Evolutionary conservation across 257 asterid species (phyloP), one percentile per base, ranked within the genome.

Genomic region (Nicotiana noctiflora): DNA sequence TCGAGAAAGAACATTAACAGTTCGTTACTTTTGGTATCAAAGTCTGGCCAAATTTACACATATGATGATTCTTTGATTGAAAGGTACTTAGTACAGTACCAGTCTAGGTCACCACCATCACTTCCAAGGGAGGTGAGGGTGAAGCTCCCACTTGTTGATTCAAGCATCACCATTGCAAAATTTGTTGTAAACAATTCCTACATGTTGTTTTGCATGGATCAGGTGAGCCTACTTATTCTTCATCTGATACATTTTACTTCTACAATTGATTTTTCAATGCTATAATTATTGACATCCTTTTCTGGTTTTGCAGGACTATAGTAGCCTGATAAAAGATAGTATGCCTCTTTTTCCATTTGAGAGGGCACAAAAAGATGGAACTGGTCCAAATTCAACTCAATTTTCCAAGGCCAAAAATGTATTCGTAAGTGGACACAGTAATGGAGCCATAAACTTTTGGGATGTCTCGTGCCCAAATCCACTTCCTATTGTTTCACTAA

Each of bases 371-470:
- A 92, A 88, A 82, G 98, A 92, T 81, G 97, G 94, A 85, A 83
- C 86, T 79, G 85, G 75, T 84, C 85, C 97, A 59, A 89, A 79
- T 80, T 77, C 90, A 27, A 68, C 84, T 75, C 81, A 91, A n/a
- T 86, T 93, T 86, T 88, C 93, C 17, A 93, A 85, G 86, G 92
- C 93, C 60, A 86, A 83, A 81, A 95, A 95, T 87, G 79, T 95
- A 79, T 87, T 87, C 81, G 83, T 95, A 75, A 92, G 97, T 25
- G 99, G 99, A 56, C 97, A 95, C 80, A 81, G 84, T 80, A 89
- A 90, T 82, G 99, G 99, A 75, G 89, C 89, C 67, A 87, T 93
- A 76, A 93, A 91, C 78, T 89, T 93, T 86, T 95, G 99, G 99
- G 98, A 93, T 85, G 93, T 91, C 76, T 87, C 98, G 17, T 88